Conservation (phyloP, 163 green algal species). For the Scenedesmus sp. region DNA sequence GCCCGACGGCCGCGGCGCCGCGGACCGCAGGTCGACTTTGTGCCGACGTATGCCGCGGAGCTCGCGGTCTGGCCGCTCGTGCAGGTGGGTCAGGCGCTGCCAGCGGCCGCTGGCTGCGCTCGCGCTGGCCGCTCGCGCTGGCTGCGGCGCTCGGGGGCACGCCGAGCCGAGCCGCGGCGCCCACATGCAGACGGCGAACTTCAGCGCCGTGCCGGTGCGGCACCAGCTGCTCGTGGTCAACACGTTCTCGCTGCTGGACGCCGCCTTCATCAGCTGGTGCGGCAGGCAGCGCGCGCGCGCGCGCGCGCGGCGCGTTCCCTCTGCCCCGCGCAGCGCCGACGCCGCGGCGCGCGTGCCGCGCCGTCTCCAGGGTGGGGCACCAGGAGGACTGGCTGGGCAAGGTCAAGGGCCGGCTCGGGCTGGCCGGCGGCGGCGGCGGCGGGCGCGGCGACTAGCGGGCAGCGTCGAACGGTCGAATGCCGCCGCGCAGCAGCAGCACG, state of each 20-base stretch:
- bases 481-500: neutral
- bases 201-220: slow-evolving; percentile 49
- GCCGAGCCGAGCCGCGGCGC: no score
- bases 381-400: slow-evolving; percentile 36
- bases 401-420: neutral
- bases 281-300: no score
- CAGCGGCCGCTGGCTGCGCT: no score
- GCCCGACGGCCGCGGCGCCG: no score
- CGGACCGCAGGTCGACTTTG: slow-evolving; percentile 54
- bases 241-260: slow-evolving; percentile 61
- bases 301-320: no score
- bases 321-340: no score
- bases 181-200: slow-evolving; percentile 68
- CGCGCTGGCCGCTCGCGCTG: no score
- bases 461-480: neutral
- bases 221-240: slow-evolving; percentile 77
- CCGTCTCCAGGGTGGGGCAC: slow-evolving; percentile 21
- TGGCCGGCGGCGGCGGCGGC: neutral
- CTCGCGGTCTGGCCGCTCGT: slow-evolving; percentile 65
- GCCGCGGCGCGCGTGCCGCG: no score
- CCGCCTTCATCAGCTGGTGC: slow-evolving; percentile 56
- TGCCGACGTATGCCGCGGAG: slow-evolving; percentile 68
- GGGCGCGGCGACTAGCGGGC: neutral
- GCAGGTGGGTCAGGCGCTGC: no score
- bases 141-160: no score